Evolutionary conservation across 352 stramenopile species (phyloP), one percentile per base, ranked within the genome.

Genomic region (Phytophthora sp.): DNA sequence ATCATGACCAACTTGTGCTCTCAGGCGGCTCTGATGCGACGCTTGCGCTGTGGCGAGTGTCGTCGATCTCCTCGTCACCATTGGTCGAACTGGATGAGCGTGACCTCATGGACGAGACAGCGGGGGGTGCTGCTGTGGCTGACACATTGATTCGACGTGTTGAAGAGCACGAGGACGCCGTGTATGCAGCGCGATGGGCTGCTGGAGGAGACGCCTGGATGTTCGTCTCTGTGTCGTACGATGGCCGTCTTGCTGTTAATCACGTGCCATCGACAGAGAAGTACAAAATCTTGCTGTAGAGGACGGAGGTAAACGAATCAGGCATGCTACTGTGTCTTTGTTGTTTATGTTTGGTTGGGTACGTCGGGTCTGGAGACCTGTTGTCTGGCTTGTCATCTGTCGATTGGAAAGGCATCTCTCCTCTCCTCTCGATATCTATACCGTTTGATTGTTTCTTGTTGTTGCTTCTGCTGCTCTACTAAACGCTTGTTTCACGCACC

Each of bases 221-320:
- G 49, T 98, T 99, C 67, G 89, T 88, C 26, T 98, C 94, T 2
- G 74, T 99, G 12, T 98, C 92, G 26, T 98, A 96, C 75, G 96
- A 99, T 75, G 98, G 98, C 7, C 88, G 92, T 36, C 80, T 99
- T 35, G 88, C 96, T 27, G 73, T 99, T 15, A 96, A 99, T 79
- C 88, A 98, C 66, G 98, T 99, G 29, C 97, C 97, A 29, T 98
- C 94, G 15, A 98, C 98, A 7, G 98, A 99, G 77, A 99, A 99
- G 74, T 99, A 99, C 80, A 99, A 99, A 69, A 99, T 99, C 76
- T 79, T 99, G 58, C 71, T 99, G 23, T 99, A 62, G n/a, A n/a
- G n/a, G n/a, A n/a, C n/a, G n/a, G n/a, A n/a, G n/a, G n/a, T n/a
- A n/a, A n/a, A n/a, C n/a, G n/a, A n/a, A n/a, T n/a, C n/a, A 21